A percentile compares a stretch with the other conserved stretches of the same genome.
These are phyloP conservation scores for Debaryomyces psychrophilus DNA, from an alignment of 1,139 yeast genomes.

Conservation along the genomic window DNA sequence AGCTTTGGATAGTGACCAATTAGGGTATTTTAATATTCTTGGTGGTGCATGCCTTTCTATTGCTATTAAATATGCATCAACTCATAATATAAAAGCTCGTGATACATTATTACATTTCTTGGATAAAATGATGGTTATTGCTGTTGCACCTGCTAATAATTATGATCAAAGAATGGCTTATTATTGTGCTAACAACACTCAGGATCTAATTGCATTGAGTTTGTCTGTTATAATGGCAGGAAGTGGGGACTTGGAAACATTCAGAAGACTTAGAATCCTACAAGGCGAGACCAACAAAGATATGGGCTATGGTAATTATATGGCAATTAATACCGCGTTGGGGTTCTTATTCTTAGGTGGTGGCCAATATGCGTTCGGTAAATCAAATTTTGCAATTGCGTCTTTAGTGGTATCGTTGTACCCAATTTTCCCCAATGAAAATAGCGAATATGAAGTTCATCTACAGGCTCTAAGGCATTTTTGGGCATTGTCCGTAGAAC, in stretches of 20 bases:
- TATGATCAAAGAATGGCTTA: conserved; percentile 67
- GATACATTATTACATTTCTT: conserved; percentile 61
- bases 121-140: conserved; percentile 62
- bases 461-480: conserved; percentile 87
- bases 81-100: conserved; percentile 58
- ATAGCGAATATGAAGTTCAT: conserved; percentile 56
- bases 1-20: conserved; percentile 59
- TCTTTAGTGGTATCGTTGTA: conserved; percentile 72
- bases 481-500: conserved; percentile 86
- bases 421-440: conserved; percentile 66
- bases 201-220: conserved; percentile 64
- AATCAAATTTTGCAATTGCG: conserved; percentile 69
- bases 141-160: conserved; percentile 48
- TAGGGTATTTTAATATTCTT: conserved; percentile 66
- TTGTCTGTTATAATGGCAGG: conserved; percentile 85
- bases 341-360: conserved; percentile 92
- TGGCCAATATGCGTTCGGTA: conserved; percentile 82
- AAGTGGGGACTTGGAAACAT: conserved; percentile 80
- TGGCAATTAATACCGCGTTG: conserved; percentile 80
- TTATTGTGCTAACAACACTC: conserved; percentile 57
- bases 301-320: conserved; percentile 67
- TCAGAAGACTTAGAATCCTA: conserved; percentile 70
- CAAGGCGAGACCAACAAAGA: conserved; percentile 59
- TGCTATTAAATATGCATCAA: conserved; percentile 77
- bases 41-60: conserved; percentile 79